Evolutionary conservation across 1,139 yeast species (phyloP), one percentile per base, ranked within the genome.

Genomic region (Spathaspora sp.): DNA sequence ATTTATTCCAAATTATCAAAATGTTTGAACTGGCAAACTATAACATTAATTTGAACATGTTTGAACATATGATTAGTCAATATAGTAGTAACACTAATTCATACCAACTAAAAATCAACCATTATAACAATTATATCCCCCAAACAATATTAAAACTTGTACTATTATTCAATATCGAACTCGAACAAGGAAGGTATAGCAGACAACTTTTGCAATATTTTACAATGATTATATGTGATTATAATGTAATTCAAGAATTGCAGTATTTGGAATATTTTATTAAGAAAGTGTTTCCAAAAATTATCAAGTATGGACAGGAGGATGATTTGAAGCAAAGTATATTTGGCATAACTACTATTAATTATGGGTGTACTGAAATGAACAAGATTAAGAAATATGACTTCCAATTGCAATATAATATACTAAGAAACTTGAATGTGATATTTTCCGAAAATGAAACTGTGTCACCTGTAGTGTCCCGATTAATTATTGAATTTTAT

Each of bases 211-310:
- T 24, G 9, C 4, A 9, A 4, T 7, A n/a, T 40, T 37, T 16
- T 43, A 27, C 37, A 41, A 29, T 18, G 50, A 4, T 56, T 1
- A 39, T 59, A 6, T 51, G 57, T 38, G 65, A 61, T 49, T 53
- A 52, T 29, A 59, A 60, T 47, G 48, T 50, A 5, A 47, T 51
- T 15, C 46, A 45, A 40, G 50, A 51, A 23, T 50, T 50, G 41
- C 15, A 33, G 2, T 42, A 47, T 0, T 38, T 59, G 16, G 23
- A 39, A 16, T 41, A 50, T 16, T 56, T 56, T 36, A 46, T 53
- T 2, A 13, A 40, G 7, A 15, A 44, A 8, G 43, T 45, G 4
- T 46, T 48, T 20, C 34, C 47, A 1, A 43, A 29, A 15, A 41
- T 51, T 29, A 13, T 16, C 29, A 11, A 2, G 8, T 10, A 23